These are phyloP conservation scores for Castanospermum australe DNA, from an alignment of 306 rosid genomes.

Conservation along the genomic window DNA sequence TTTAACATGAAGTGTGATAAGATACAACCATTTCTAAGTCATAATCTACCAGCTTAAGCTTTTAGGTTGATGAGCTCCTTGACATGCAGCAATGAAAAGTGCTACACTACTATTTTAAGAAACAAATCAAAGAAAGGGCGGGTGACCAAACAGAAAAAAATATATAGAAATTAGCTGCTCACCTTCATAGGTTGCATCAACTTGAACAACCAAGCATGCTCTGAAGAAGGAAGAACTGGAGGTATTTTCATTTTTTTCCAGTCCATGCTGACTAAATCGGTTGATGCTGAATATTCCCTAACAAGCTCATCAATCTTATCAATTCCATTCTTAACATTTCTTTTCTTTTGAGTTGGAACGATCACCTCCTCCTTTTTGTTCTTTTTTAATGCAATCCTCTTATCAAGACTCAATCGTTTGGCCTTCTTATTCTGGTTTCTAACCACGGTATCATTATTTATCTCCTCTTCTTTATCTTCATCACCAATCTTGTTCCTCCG, in stretches of 20 bases:
- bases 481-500: constrained; percentile 51
- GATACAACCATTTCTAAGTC: constrained; percentile 6
- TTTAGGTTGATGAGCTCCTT: not conserved
- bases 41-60: not conserved
- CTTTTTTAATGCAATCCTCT: constrained; percentile 65
- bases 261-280: constrained; percentile 74
- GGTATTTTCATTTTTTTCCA: constrained; percentile 96
- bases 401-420: constrained; percentile 70
- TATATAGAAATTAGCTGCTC: constrained; percentile 23
- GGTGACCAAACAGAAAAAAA: no score
- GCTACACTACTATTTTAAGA: not conserved
- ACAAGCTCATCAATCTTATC: constrained; percentile 68
- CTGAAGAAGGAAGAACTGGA: constrained; percentile 84
- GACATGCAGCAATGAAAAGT: not conserved
- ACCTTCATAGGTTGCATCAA: constrained; percentile 94
- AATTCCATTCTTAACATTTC: constrained; percentile 33
- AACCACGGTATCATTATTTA: constrained; percentile 42
- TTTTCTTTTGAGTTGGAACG: constrained; percentile 42
- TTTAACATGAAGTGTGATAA: not conserved
- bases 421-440: constrained; percentile 52
- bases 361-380: constrained; percentile 35
- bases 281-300: constrained; percentile 68
- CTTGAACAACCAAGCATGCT: constrained; percentile 86
- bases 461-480: constrained; percentile 40
- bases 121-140: not conserved